phyloP scores from a whole-genome alignment of 1,284 basidiomycete species.

The Heterobasidion occidentale region DNA sequence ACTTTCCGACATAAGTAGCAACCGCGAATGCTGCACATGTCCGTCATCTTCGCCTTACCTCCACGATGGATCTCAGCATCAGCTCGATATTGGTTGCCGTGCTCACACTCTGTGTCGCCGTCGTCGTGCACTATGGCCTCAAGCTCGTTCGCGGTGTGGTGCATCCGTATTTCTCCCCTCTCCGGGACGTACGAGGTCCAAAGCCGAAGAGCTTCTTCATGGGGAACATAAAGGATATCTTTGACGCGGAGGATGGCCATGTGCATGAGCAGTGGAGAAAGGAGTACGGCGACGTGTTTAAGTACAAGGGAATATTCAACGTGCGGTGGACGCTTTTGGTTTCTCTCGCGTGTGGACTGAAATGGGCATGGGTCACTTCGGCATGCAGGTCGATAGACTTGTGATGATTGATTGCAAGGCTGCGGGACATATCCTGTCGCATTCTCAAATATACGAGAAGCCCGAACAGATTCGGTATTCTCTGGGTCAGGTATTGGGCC shows the following conservation, averaged over 20 bases:
- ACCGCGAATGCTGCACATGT: no score
- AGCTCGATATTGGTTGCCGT: not conserved
- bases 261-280: slow-evolving; percentile 46
- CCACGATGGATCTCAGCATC: no score
- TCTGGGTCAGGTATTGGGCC: slow-evolving; percentile 33
- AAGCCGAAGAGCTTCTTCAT: slow-evolving; percentile 14
- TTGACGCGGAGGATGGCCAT: slow-evolving; percentile 28
- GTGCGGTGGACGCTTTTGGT: slow-evolving; percentile 24
- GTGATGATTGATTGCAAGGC: slow-evolving; percentile 43
- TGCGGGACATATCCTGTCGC: slow-evolving; percentile 40
- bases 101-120: not conserved
- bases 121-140: not conserved
- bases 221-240: slow-evolving; percentile 39
- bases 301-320: slow-evolving; percentile 34
- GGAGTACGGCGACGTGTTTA: slow-evolving; percentile 44
- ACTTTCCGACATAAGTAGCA: no score
- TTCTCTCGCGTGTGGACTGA: not conserved
- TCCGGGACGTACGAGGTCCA: slow-evolving; percentile 18
- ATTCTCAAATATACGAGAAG: slow-evolving; percentile 38
- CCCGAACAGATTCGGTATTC: slow-evolving; percentile 26
- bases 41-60: no score
- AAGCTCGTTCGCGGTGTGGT: not conserved
- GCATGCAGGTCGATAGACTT: slow-evolving; percentile 29
- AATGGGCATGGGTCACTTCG: not conserved
- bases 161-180: slow-evolving; percentile 12